Evolutionary conservation across 331 rosid genomes (phyloP), one percentile per base, ranked within the genome.

Genomic region (Acacia pycnantha): DNA sequence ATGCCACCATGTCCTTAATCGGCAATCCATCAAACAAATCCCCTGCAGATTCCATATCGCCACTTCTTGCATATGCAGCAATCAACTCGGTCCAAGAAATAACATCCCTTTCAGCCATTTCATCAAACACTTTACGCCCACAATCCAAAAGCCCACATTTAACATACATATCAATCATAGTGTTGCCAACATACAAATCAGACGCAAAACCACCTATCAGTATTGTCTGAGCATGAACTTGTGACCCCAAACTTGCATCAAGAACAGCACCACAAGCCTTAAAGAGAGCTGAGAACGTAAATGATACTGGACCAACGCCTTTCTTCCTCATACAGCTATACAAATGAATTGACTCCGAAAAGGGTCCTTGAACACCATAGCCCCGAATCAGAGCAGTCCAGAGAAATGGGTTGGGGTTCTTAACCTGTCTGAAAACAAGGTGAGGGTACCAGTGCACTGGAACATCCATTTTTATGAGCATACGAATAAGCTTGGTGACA

Each of bases 371-470:
- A 10, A 78, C 70, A 37, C 87, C 48, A 64, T 85, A 83, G 65
- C 87, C 87, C 3, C 88, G 84, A 37, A 88, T 85, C 44, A 88
- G 80, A 68, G 84, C 85, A 2, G 88, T 80, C 84, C 86, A 88
- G 43, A 85, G 85, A 44, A 88, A 88, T 8, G 90, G 88, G 76
- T 88, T 85, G 4, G 85, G 88, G 66, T 59, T 8, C 37, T 70
- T 84, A 26, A 85, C 82, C 74, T 88, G 90, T 4, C 72, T 40
- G 85, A 88, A 88, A 82, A 88, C 66, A 61, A 77, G 87, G 72
- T 18, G 84, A 62, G 90, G 85, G 82, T 88, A 88, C 51, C 84
- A 50, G 35, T 85, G 50, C 65, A 85, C 44, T 14, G 85, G 87
- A 15, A 82, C 51, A 13, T 88, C 71, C 46, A 50, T 73, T 67